Base-by-base conservation (phyloP, 495 filamentous ascomycete species). In the Xylaria cubensis region DNA sequence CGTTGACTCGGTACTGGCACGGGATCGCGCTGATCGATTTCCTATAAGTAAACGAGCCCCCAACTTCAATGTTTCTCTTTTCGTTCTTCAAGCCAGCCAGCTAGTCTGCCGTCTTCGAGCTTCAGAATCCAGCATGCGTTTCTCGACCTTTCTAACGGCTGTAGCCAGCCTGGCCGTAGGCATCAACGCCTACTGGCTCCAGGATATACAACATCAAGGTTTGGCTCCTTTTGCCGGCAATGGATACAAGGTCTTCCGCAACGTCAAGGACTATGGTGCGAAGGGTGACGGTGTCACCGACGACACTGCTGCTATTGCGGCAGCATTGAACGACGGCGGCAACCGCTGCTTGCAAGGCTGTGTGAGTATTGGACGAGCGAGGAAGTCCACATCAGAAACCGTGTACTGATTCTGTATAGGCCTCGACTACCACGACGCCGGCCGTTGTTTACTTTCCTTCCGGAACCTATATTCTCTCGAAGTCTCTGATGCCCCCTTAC, bases 271-370 rank as follows among this genome's bases (percentile, higher is more conserved):
- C 77, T 89, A 82, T 75, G 89, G 88, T 53, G 89, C 89, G 51
- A 84, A 75, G 78, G 90, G 83, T 68, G 84, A 85, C 73, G 83
- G 83, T 32, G 71, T 76, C 34, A 93, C 92, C 2, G 94, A 97
- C 77, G 94, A 97, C 78, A 95, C 94, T 3, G 89, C 79, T 46
- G 93, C 94, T 0, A 97, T 97, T 82, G 96, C 97, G 75, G 80
- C 84, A 59, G 95, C 95, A 26, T 93, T 97, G 74, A 87, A 88
- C 26, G 88, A 89, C 26, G 89, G 89, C 24, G 92, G 93, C 24
- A 87, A 88, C 72, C 93, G 94, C 17, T 97, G 94, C 76, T 92
- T 90, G 51, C 85, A 90, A 72, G 92, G 90, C n/a, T 89, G 84
- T 76, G 84, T 84, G 80, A 80, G 84, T 82, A n/a, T 39, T 42